Percentiles rank a stretch among this genome's conserved stretches.
Conservation (phyloP, 805 yeast genomes). For the Priceomyces carsonii region DNA sequence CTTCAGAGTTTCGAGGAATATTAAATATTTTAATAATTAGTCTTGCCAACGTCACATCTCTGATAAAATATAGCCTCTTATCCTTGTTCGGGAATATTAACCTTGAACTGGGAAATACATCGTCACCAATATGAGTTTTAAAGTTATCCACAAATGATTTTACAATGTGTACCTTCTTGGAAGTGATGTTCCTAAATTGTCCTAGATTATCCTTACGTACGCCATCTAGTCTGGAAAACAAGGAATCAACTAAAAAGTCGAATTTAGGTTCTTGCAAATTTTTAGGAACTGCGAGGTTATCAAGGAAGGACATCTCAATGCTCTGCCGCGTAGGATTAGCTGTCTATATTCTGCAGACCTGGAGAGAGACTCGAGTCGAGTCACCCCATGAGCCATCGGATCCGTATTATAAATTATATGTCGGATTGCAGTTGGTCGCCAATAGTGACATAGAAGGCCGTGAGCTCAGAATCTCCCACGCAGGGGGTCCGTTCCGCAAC, state of each 20-base stretch:
- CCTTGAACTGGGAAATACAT: conserved; percentile 67
- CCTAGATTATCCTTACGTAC: conserved; percentile 28
- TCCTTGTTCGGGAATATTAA: conserved; percentile 67
- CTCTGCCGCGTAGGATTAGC: too few relatives aligned
- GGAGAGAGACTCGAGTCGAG: too few relatives aligned
- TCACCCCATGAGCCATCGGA: too few relatives aligned
- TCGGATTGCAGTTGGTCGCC: too few relatives aligned
- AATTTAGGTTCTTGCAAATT: conserved; percentile 45
- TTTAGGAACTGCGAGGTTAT: conserved; percentile 23
- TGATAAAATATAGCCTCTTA: conserved; percentile 58
- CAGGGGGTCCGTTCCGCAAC: too few relatives aligned
- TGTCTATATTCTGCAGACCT: too few relatives aligned
- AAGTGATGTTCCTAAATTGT: conserved; percentile 20
- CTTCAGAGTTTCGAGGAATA: conserved; percentile 61
- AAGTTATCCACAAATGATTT: conserved; percentile 29
- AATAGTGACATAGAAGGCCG: too few relatives aligned
- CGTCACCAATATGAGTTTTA: conserved; percentile 37
- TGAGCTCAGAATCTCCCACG: too few relatives aligned
- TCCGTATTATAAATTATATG: too few relatives aligned
- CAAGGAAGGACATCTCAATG: conserved; percentile 19
- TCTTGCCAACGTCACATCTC: conserved; percentile 61
- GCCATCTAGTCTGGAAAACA: conserved; percentile 42
- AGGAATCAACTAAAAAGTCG: conserved; percentile 37
- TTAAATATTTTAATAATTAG: conserved; percentile 49
- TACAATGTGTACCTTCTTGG: conserved; percentile 27